Percentiles rank a stretch among this genome's conserved stretches.
phyloP scores from a whole-genome alignment of 164 flowering plant species.

The Dillenia turbinata region DNA sequence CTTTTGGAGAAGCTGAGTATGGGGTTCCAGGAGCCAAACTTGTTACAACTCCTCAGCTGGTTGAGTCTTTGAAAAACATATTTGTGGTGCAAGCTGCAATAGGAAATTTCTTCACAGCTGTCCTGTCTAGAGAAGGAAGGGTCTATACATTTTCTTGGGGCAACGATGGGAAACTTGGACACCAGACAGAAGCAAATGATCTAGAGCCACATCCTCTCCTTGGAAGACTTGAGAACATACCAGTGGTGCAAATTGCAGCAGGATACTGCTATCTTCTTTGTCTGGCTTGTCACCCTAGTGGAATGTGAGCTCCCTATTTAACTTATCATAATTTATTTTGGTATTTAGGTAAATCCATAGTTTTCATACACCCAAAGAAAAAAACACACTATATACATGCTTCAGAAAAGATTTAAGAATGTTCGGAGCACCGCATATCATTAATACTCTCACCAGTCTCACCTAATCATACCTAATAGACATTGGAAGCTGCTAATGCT shows the following conservation, averaged over 20 bases:
- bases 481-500: too few relatives aligned
- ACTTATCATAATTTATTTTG: too few relatives aligned
- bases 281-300: slow-evolving; percentile 79
- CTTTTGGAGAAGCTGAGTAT: slow-evolving; percentile 86
- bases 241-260: slow-evolving; percentile 96
- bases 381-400: too few relatives aligned
- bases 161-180: slow-evolving; percentile 75
- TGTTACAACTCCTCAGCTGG: slow-evolving; percentile 64
- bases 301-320: slow-evolving; percentile 59
- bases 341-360: too few relatives aligned
- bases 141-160: slow-evolving; percentile 99
- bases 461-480: too few relatives aligned
- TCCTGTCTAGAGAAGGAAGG: slow-evolving; percentile 90
- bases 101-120: slow-evolving; percentile 92
- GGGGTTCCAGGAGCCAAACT: slow-evolving; percentile 58
- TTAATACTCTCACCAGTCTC: too few relatives aligned
- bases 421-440: too few relatives aligned
- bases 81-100: slow-evolving; percentile 97
- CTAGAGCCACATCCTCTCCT: slow-evolving; percentile 68
- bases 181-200: slow-evolving; percentile 81
- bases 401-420: too few relatives aligned
- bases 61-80: slow-evolving; percentile 77
- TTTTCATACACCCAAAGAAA: too few relatives aligned
- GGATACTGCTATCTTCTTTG: slow-evolving; percentile 98
- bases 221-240: slow-evolving; percentile 81